Conservation (phyloP, 345 rosid genomes). For the Moricandia arvensis region DNA sequence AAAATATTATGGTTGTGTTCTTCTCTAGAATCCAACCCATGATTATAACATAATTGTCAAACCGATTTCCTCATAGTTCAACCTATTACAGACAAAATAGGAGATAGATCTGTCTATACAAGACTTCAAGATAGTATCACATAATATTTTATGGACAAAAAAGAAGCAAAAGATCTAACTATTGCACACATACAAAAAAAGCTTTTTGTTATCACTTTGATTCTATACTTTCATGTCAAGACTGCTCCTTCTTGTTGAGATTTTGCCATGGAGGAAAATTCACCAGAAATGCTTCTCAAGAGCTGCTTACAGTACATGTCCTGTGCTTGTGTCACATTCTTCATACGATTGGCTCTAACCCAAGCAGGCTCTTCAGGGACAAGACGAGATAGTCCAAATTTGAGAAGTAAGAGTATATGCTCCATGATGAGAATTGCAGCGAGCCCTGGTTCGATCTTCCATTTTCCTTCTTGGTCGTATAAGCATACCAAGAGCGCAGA, state of each 20-base stretch:
- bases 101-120: slow-evolving; percentile 20
- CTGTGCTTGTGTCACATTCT: slow-evolving; percentile 71
- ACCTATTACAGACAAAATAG: slow-evolving; percentile 3
- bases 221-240: neutral
- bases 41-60: neutral
- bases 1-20: neutral
- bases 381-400: slow-evolving; percentile 76
- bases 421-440: slow-evolving; percentile 84
- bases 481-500: slow-evolving; percentile 83
- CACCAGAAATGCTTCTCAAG: slow-evolving; percentile 51
- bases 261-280: slow-evolving; percentile 23
- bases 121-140: slow-evolving; percentile 6
- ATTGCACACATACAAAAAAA: neutral
- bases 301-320: slow-evolving; percentile 71
- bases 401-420: slow-evolving; percentile 70
- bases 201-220: neutral
- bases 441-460: slow-evolving; percentile 93
- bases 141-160: slow-evolving; percentile 1
- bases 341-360: slow-evolving; percentile 74
- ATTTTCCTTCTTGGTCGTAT: slow-evolving; percentile 81
- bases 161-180: slow-evolving; percentile 4
- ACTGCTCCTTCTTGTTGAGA: slow-evolving; percentile 15
- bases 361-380: slow-evolving; percentile 97
- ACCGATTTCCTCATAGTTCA: slow-evolving; percentile 1
- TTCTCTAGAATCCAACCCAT: neutral